Conservation (phyloP, 2,329 filamentous ascomycete genomes). For the Penicillium glabrum region DNA sequence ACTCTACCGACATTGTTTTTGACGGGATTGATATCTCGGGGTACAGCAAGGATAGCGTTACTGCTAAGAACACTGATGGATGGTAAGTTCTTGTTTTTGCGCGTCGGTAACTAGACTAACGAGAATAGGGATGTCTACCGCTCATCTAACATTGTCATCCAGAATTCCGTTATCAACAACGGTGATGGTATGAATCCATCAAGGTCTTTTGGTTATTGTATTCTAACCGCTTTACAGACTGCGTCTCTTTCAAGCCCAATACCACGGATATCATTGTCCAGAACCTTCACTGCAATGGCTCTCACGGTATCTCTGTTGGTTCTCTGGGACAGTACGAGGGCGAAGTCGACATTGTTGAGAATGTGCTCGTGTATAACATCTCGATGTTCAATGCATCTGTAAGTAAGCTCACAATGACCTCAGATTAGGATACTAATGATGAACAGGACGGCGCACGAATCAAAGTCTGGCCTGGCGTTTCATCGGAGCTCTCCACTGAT, state of each 20-base stretch:
- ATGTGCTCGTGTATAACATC: slow-evolving; percentile 65
- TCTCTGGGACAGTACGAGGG: slow-evolving; percentile 67
- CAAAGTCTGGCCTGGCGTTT: slow-evolving; percentile 68
- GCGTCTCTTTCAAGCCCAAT: slow-evolving; percentile 74
- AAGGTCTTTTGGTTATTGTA: background rate
- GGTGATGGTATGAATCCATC: slow-evolving; percentile 51
- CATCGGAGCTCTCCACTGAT: slow-evolving; percentile 57
- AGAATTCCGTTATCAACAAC: slow-evolving; percentile 65
- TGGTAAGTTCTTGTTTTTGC: slow-evolving; percentile 29
- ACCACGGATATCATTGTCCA: slow-evolving; percentile 68
- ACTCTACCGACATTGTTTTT: slow-evolving; percentile 64
- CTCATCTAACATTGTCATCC: slow-evolving; percentile 62
- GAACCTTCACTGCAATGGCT: slow-evolving; percentile 66
- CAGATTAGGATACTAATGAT: background rate
- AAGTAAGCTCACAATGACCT: slow-evolving; percentile 20
- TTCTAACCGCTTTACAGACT: slow-evolving; percentile 47
- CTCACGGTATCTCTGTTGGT: slow-evolving; percentile 72
- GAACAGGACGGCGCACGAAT: slow-evolving; percentile 65
- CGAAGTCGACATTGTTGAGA: slow-evolving; percentile 66
- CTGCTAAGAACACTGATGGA: slow-evolving; percentile 66
- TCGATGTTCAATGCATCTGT: slow-evolving; percentile 57
- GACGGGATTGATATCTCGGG: slow-evolving; percentile 63
- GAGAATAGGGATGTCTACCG: slow-evolving; percentile 49
- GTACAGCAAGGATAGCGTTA: slow-evolving; percentile 51
- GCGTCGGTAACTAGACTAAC: background rate